Conservation (phyloP, 805 yeast species). For the Candida chauliodis region DNA sequence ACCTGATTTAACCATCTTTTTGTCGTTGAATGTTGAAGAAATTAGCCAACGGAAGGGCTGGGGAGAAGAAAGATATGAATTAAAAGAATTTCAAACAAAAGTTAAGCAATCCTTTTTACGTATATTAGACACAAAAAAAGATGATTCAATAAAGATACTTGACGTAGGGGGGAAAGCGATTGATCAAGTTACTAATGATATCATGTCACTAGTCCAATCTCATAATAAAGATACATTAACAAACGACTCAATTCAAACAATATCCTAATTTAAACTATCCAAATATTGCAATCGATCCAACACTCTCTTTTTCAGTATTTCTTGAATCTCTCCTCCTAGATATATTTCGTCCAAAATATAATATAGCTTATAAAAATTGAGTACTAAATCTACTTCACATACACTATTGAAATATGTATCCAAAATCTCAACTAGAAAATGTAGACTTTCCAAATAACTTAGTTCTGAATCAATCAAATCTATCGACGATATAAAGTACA, state of each 20-base stretch:
- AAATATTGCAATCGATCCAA: slow-evolving; percentile 61
- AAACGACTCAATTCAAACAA: slow-evolving; percentile 10
- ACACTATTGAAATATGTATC: slow-evolving; percentile 87
- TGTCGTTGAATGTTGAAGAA: slow-evolving; percentile 52
- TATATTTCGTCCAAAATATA: slow-evolving; percentile 82
- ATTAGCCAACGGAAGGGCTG: slow-evolving; percentile 63
- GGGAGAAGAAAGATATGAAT: slow-evolving; percentile 94
- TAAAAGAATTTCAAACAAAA: slow-evolving; percentile 61
- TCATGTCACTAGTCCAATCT: slow-evolving; percentile 36
- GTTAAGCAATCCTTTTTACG: slow-evolving; percentile 61
- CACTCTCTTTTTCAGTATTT: slow-evolving; percentile 68
- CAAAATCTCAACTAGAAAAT: slow-evolving; percentile 81
- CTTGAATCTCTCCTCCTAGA: slow-evolving; percentile 87
- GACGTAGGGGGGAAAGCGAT: slow-evolving; percentile 59
- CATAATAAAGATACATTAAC: slow-evolving; percentile 11
- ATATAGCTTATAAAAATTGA: slow-evolving; percentile 84
- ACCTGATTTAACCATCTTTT: slow-evolving; percentile 81
- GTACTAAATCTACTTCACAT: slow-evolving; percentile 90
- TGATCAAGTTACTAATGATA: slow-evolving; percentile 47
- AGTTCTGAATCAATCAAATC: slow-evolving; percentile 81
- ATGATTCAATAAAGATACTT: slow-evolving; percentile 37
- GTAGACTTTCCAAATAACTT: slow-evolving; percentile 77
- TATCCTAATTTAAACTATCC: slow-evolving; percentile 34
- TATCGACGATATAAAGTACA: slow-evolving; percentile 81
- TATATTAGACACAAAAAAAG: slow-evolving; percentile 31